These are phyloP conservation scores for Pichia rugopelliculosa DNA, from an alignment of 805 yeast species.

Conservation along the genomic window DNA sequence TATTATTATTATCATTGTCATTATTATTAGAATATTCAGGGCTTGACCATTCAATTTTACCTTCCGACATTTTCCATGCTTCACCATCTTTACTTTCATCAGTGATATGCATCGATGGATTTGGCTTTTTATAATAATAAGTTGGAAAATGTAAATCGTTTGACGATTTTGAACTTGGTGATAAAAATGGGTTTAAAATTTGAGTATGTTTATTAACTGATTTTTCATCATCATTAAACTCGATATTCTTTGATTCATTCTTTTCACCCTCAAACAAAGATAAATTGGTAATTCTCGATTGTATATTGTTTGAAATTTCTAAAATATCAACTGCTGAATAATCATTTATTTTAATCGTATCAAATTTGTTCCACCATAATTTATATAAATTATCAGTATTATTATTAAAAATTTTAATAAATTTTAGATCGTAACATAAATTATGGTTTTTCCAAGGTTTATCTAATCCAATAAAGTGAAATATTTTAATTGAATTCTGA, in stretches of 20 bases:
- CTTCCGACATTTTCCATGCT: slow-evolving; percentile 26
- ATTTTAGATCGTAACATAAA: slow-evolving; percentile 5
- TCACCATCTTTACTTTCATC: slow-evolving; percentile 25
- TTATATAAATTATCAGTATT: slow-evolving; percentile 17
- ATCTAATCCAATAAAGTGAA: slow-evolving; percentile 70
- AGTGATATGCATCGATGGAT: slow-evolving; percentile 3
- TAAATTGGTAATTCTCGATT: slow-evolving; percentile 9
- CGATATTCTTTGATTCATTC: too few species aligned
- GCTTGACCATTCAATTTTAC: slow-evolving; percentile 14
- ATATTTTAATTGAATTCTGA: slow-evolving; percentile 35
- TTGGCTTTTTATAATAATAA: slow-evolving; percentile 18
- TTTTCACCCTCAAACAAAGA: not conserved
- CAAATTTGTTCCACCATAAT: slow-evolving; percentile 27
- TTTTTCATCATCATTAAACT: not conserved
- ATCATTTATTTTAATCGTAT: slow-evolving; percentile 12
- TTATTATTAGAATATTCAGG: not conserved
- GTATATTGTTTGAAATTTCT: slow-evolving; percentile 18
- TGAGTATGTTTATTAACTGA: not conserved
- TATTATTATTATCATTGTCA: not conserved
- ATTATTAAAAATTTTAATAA: slow-evolving; percentile 14
- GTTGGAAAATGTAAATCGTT: slow-evolving; percentile 16
- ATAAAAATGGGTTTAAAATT: slow-evolving; percentile 5
- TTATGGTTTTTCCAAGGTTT: slow-evolving; percentile 26
- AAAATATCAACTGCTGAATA: slow-evolving; percentile 16
- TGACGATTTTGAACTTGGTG: not conserved